Evolutionary conservation across 2,329 filamentous ascomycete species (phyloP), one percentile per base, ranked within the genome.

Genomic region (Atkinsonella texensis): DNA sequence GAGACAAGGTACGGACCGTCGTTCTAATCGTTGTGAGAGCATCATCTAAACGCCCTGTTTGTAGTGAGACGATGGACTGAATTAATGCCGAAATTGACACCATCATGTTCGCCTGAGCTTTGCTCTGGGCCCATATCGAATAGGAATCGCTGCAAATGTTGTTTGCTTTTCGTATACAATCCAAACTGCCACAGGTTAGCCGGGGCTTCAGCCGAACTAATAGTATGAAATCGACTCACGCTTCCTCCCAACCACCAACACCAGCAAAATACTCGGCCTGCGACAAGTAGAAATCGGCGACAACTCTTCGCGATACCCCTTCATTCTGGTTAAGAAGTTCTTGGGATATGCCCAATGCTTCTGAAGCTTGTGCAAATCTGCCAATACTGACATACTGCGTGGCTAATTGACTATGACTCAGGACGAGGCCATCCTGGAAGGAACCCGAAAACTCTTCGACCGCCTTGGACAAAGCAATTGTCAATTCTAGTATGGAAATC

Each of bases 201-300:
- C 15, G n/a, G 23, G 43, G 2, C 4, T 13, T 2, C 12, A 39
- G 17, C 7, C 9, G 18, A 31, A 28, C 12, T 11, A 20, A 18
- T 45, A 15, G 17, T 28, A 28, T 28, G 7, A 28, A 28, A 28
- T 28, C 7, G 28, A 68, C 67, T 60, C 62, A 73, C 63, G 79
- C 84, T 66, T 85, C 81, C 10, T 82, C 75, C 15, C 79, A 68
- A 48, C 82, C 80, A 10, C 84, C 85, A 12, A 83, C 76, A 1
- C 79, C 77, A 17, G 90, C 70, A 31, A 84, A 73, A 63, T 89
- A 89, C 63, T 95, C 87, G 0, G 86, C 83, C 54, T 83, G 81
- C 0, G 82, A 80, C 7, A 95, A 68, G 56, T 89, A 78, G 63
- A 85, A 85, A 15, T 67, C 66, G 10, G 72, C 73, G 18, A 73